Evolutionary conservation across 1,139 yeast genomes (phyloP), one percentile per base, ranked within the genome.

Genomic region (Saccharomyces pastorianus): DNA sequence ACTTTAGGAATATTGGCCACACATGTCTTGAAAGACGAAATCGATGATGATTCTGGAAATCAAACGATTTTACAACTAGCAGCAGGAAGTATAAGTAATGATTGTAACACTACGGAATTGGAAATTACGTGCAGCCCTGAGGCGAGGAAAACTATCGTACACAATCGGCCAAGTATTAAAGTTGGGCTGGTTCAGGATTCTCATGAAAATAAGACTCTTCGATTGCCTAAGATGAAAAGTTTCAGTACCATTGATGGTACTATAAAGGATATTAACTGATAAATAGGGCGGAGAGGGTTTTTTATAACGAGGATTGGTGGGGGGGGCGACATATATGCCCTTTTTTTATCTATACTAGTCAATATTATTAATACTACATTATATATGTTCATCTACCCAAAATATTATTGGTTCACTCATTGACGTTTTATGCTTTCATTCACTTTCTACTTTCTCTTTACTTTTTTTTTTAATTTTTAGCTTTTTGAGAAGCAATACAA

Each of bases 1-100:
- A 75, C 81, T 0, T 62, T 77, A 34, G 81, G 81, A 6, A 64
- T 75, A 47, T 60, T 77, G 50, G 81, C 81, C 1, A 69, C 78
- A 1, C 79, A 76, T 52, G 80, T 76, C 1, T 60, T 77, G 29
- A 73, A 72, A 41, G 78, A 73, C 53, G 76, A 72, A 51, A 64
- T 61, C 26, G 66, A 61, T 41, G 65, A 62, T 44, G 60, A 52
- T 29, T 61, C 65, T 3, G 60, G 56, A 8, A 62, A 59, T 55
- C 67, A 56, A 59, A 66, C 62, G 42, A 56, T 55, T 53, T 53
- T 56, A 34, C 63, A 61, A 48, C 53, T 50, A 11, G 50, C 56
- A 14, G 44, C 44, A 9, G 44, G 44, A 11, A 58, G 57, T 26
- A 58, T 51, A 28, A 52, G 50, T 4, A 60, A 57, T 25, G 62